A percentile compares a stretch with the other conserved stretches of the same genome.
phyloP scores from a whole-genome alignment of 2,329 filamentous ascomycete species.

The Xylariaceae sp. region DNA sequence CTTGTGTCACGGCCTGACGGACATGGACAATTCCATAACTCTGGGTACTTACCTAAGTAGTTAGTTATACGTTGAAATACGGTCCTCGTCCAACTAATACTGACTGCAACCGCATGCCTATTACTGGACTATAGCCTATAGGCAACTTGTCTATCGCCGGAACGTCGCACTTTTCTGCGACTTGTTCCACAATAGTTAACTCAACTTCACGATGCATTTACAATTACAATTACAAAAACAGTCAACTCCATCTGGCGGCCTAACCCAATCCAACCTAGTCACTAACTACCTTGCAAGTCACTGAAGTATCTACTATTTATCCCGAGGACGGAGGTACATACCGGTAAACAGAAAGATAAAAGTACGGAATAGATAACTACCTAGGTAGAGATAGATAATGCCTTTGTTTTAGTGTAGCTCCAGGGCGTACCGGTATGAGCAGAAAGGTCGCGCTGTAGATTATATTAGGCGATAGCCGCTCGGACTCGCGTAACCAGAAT shows the following conservation, averaged over 20 bases:
- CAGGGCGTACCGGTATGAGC: no score
- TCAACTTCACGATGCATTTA: not conserved
- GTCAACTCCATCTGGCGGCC: not conserved
- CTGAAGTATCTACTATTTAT: no score
- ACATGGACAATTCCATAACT: conserved; percentile 8
- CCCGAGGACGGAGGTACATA: not conserved
- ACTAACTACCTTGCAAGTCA: not conserved
- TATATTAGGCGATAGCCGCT: not conserved
- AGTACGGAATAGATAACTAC: no score
- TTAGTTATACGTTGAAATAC: not conserved
- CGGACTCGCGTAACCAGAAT: not conserved
- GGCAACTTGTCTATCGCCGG: no score
- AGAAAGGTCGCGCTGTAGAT: not conserved
- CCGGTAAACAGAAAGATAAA: no score
- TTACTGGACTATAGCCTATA: not conserved
- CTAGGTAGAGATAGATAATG: no score
- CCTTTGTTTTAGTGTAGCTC: no score
- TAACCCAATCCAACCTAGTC: not conserved
- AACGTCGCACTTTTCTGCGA: no score
- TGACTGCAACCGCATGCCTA: not conserved
- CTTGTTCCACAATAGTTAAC: not conserved
- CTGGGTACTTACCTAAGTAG: no score
- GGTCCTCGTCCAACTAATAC: conserved; percentile 3
- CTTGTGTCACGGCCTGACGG: conserved; percentile 12
- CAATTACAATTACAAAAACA: not conserved